Conservation (phyloP, 768 basidiomycete species). For the Leccinum longicurvipes region DNA sequence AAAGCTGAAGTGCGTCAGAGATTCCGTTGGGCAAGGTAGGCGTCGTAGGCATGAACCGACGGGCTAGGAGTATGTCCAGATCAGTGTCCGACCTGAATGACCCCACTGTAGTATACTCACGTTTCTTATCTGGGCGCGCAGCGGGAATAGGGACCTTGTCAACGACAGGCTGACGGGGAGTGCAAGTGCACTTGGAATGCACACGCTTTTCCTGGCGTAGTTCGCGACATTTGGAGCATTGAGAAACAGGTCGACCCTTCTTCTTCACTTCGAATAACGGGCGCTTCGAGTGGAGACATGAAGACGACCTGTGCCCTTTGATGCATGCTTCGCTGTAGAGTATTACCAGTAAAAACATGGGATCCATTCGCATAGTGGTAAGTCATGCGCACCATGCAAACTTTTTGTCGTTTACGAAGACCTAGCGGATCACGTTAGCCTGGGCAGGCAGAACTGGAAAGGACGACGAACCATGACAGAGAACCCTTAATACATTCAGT, state of each 20-base stretch:
- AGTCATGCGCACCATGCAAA: slow-evolving; percentile 61
- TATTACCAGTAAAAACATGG: slow-evolving; percentile 10
- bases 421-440: slow-evolving; percentile 37
- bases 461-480: slow-evolving; percentile 21
- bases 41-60: slow-evolving; percentile 65
- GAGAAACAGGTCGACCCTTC: slow-evolving; percentile 89
- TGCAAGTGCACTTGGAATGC: slow-evolving; percentile 80
- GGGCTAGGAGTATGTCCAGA: slow-evolving; percentile 40
- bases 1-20: slow-evolving; percentile 45
- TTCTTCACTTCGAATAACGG: slow-evolving; percentile 93
- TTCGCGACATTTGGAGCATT: slow-evolving; percentile 82
- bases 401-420: slow-evolving; percentile 71
- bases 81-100: slow-evolving; percentile 15
- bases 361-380: background rate
- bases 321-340: slow-evolving; percentile 79
- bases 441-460: background rate
- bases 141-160: slow-evolving; percentile 34
- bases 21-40: slow-evolving; percentile 76
- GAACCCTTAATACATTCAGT: slow-evolving; percentile 13
- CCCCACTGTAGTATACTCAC: slow-evolving; percentile 17
- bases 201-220: slow-evolving; percentile 75
- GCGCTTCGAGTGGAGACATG: slow-evolving; percentile 81
- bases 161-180: slow-evolving; percentile 33
- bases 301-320: slow-evolving; percentile 90
- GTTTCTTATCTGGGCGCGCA: slow-evolving; percentile 31